Evolutionary conservation across 257 asterid species (phyloP).

Genomic region (Scutellaria minor): DNA sequence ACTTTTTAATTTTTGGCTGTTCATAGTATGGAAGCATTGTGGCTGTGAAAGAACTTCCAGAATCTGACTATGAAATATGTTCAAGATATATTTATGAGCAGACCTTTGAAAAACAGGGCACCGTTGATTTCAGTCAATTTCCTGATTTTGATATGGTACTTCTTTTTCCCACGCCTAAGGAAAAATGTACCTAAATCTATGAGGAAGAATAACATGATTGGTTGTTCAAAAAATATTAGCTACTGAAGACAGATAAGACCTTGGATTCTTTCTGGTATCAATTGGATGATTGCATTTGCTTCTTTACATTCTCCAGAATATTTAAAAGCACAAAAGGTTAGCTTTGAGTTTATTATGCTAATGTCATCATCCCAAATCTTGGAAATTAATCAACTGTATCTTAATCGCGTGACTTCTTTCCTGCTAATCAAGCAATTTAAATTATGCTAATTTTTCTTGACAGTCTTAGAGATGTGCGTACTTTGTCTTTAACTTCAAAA

Average conservation of each 20-base stretch:
- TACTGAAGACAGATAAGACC: too few relatives aligned
- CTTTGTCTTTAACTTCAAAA: neutral
- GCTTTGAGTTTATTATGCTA: slow-evolving; percentile 1
- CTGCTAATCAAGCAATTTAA: neutral
- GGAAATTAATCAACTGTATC: neutral
- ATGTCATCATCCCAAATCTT: neutral
- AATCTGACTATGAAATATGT: neutral
- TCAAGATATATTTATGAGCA: neutral
- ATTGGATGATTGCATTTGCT: slow-evolving; percentile 10
- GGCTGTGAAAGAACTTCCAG: slow-evolving; percentile 9
- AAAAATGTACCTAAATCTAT: too few relatives aligned
- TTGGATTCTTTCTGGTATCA: slow-evolving; percentile 8
- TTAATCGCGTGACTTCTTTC: slow-evolving; percentile 3
- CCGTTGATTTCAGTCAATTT: slow-evolving; percentile 11
- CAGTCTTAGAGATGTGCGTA: slow-evolving; percentile 3
- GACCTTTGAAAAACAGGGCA: neutral
- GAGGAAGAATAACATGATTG: too few relatives aligned
- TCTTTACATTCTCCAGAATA: slow-evolving; percentile 11
- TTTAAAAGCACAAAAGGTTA: neutral
- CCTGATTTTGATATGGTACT: neutral
- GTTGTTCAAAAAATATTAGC: neutral
- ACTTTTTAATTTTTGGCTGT: slow-evolving; percentile 3
- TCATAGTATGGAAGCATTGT: neutral
- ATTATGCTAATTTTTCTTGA: slow-evolving; percentile 18
- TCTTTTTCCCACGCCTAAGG: neutral